Evolutionary conservation across 2,329 filamentous ascomycete genomes (phyloP).

Genomic region (Tolypocladium album): DNA sequence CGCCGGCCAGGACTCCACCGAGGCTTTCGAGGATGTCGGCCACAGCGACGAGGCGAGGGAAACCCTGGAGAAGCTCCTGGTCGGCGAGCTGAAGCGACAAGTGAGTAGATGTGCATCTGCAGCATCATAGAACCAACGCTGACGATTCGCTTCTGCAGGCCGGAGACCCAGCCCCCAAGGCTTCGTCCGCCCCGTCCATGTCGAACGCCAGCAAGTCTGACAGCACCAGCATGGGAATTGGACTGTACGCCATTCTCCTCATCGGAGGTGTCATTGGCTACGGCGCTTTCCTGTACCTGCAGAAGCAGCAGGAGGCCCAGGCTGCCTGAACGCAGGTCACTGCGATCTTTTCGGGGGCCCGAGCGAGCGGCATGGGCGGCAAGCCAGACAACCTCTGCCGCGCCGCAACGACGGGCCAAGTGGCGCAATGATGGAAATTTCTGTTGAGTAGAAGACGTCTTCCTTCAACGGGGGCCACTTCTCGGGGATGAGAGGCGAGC

Average conservation of each 20-base stretch:
- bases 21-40: slow-evolving; percentile 98
- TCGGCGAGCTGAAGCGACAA: slow-evolving; percentile 71
- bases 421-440: not conserved
- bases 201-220: slow-evolving; percentile 36
- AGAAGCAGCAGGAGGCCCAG: slow-evolving; percentile 28
- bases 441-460: not conserved
- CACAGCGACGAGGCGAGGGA: slow-evolving; percentile 98
- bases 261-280: slow-evolving; percentile 69
- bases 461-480: not conserved
- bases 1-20: slow-evolving; percentile 88
- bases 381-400: not conserved
- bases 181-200: slow-evolving; percentile 35
- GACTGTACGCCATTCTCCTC: slow-evolving; percentile 71
- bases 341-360: not conserved
- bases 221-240: slow-evolving; percentile 56
- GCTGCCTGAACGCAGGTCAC: slow-evolving; percentile 4
- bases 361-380: not conserved
- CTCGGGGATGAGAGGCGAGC: not conserved
- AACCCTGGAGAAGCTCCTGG: slow-evolving; percentile 67
- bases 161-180: slow-evolving; percentile 68
- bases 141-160: slow-evolving; percentile 35
- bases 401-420: not conserved
- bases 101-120: slow-evolving; percentile 36
- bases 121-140: slow-evolving; percentile 7
- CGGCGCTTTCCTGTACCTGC: slow-evolving; percentile 73